Conservation (phyloP, 306 rosid species). For the Psophocarpus tetragonolobus region DNA sequence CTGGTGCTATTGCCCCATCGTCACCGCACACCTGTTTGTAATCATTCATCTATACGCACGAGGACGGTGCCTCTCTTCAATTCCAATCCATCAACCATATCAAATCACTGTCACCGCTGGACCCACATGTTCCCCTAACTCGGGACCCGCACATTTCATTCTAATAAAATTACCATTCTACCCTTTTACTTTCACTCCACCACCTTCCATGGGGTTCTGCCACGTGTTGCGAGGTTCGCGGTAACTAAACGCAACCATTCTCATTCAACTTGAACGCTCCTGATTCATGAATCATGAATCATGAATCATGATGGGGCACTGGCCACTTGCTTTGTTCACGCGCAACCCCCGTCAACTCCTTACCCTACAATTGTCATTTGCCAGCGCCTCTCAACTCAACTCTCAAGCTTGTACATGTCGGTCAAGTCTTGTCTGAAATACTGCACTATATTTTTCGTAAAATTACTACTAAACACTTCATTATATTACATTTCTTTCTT, state of each 20-base stretch:
- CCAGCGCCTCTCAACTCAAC: too few species aligned
- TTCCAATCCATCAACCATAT: constrained; percentile 13
- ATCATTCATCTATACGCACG: constrained; percentile 21
- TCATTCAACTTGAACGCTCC: constrained; percentile 26
- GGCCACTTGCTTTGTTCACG: constrained; percentile 47
- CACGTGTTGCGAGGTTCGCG: constrained; percentile 51
- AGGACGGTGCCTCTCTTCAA: constrained; percentile 41
- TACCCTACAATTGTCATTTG: too few species aligned
- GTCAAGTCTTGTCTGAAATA: background rate
- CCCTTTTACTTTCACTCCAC: background rate
- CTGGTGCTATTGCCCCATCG: background rate
- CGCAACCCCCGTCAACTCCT: constrained; percentile 35
- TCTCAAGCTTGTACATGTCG: constrained; percentile 11
- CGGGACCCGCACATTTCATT: too few species aligned
- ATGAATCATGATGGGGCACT: constrained; percentile 34
- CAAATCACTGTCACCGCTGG: constrained; percentile 17
- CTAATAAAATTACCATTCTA: background rate
- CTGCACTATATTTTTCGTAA: too few species aligned
- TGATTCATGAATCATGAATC: constrained; percentile 33
- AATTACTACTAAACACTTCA: too few species aligned
- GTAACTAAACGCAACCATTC: constrained; percentile 40
- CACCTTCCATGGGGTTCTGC: constrained; percentile 38
- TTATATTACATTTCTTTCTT: too few species aligned
- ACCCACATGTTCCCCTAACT: constrained; percentile 11
- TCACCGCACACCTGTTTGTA: background rate